Base-by-base conservation (phyloP, 2,329 filamentous ascomycete species). In the Paraphoma chrysanthemicola region DNA sequence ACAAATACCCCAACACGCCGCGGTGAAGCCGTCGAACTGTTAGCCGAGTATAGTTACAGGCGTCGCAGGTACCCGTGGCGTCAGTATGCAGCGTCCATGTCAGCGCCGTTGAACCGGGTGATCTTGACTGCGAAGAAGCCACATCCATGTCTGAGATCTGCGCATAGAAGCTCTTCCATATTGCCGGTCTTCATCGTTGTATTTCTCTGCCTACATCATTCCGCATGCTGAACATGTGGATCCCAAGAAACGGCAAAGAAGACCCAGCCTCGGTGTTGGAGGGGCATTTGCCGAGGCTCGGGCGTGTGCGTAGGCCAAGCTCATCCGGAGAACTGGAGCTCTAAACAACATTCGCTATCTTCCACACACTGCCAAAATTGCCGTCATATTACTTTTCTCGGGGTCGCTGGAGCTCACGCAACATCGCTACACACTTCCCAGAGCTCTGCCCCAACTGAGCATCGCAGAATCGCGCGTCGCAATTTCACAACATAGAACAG, bases 321-420 rank as follows among this genome's bases (percentile, higher is more conserved):
- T 43, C 46, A 63, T 61, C 66, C 67, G 66, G 66, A 64, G 56
- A 57, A 60, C 63, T 66, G 67, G 67, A 71, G 61, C 62, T 68
- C 47, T 54, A 56, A 52, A 59, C 61, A 62, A 62, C 50, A 45
- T 59, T 62, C 48, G 53, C 56, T 56, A 41, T 59, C 56, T 59
- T 54, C 53, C 60, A 49, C 46, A 48, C 44, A 54, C 42, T 48
- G 51, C 53, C 51, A 47, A 51, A 53, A 53, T 63, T 56, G 18
- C 9, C 29, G 12, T 39, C 42, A 14, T 18, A 16, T 36, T 39
- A 61, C 28, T 31, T 36, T 42, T 43, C 46, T 42, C 49, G 45
- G 14, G 29, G 12, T 47, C 38, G 28, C 30, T 46, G 44, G 17
- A 52, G 36, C 17, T 49, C 2, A 12, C 29, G 28, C 53, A 42